phyloP scores from a whole-genome alignment of 2,329 filamentous ascomycete species.

The Phyllosticta ampelicida region DNA sequence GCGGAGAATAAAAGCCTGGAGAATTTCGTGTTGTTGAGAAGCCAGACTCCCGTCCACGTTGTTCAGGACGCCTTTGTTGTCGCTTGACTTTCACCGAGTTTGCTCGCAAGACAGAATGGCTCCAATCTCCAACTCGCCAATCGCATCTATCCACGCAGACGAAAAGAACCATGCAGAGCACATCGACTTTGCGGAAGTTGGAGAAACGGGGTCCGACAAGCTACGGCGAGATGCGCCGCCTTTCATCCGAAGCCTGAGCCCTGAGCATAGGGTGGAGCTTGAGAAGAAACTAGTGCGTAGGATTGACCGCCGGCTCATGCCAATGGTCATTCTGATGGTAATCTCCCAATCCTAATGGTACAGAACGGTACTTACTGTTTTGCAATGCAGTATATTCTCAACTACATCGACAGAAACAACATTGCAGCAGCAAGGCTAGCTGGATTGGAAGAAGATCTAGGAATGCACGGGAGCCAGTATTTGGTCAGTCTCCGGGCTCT shows the following conservation, averaged over 20 bases:
- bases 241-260: slow-evolving; percentile 34
- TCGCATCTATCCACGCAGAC: neutral
- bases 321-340: slow-evolving; percentile 62
- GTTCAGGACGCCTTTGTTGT: neutral
- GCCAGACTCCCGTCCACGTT: neutral
- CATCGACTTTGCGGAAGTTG: slow-evolving; percentile 5
- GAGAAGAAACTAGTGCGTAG: slow-evolving; percentile 56
- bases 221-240: slow-evolving; percentile 17
- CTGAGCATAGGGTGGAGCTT: slow-evolving; percentile 40
- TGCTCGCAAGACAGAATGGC: neutral
- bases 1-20: neutral
- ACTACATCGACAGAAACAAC: slow-evolving; percentile 61
- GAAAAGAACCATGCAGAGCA: slow-evolving; percentile 4
- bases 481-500: slow-evolving; percentile 42
- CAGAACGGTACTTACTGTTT: neutral
- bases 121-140: neutral
- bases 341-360: neutral
- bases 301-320: slow-evolving; percentile 57
- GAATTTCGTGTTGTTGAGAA: neutral
- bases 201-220: slow-evolving; percentile 1
- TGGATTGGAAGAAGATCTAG: slow-evolving; percentile 51
- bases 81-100: neutral
- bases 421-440: slow-evolving; percentile 54
- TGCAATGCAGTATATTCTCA: slow-evolving; percentile 60
- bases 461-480: slow-evolving; percentile 48